Evolutionary conservation across 371 early-diverging fungal genomes (phyloP), one percentile per base, ranked within the genome.

Genomic region (Enteropsectra breve): DNA sequence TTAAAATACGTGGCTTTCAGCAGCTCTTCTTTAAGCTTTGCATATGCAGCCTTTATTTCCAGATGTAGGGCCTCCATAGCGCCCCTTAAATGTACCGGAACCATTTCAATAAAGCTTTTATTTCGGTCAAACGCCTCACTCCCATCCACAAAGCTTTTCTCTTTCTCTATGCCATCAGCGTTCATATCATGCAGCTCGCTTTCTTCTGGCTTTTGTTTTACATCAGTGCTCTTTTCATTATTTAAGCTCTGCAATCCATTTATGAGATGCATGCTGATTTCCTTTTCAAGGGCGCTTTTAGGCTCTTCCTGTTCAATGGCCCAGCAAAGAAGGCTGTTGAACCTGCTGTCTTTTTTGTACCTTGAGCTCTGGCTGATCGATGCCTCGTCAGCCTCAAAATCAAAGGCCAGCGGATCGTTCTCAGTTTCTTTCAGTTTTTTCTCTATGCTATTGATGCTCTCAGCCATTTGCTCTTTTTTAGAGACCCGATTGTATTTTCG

Each of bases 341-440:
- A 64, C 13, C 21, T 37, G 28, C 57, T 3, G n/a, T 64, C 65
- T 40, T 54, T 64, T 47, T 53, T 64, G 21, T 54, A 54, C 8
- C 37, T 60, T 8, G 8, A 6, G 24, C 52, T 52, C 6, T 56
- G 40, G 40, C 18, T 56, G 8, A 26, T n/a, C 6, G 8, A 5
- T 50, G 11, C 56, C 28, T 60, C 56, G 4, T 24, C 26, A 33
- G 54, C 8, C 29, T 26, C 29, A 4, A 30, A 57, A 26, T 53
- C 60, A 47, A 64, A 61, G 18, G 24, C n/a, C 28, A 64, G 37
- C 13, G 30, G 18, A 56, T 13, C 5, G 5, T 23, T 30, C 5
- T 33, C 21, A 8, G 24, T 21, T 55, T 32, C 21, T 6, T 55
- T 32, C 15, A 11, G 11, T 23, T 43, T 28, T 29, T 60, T 52